Evolutionary conservation across 805 yeast species (phyloP), one percentile per base, ranked within the genome.

Genomic region (Metschnikowia corniflorae): DNA sequence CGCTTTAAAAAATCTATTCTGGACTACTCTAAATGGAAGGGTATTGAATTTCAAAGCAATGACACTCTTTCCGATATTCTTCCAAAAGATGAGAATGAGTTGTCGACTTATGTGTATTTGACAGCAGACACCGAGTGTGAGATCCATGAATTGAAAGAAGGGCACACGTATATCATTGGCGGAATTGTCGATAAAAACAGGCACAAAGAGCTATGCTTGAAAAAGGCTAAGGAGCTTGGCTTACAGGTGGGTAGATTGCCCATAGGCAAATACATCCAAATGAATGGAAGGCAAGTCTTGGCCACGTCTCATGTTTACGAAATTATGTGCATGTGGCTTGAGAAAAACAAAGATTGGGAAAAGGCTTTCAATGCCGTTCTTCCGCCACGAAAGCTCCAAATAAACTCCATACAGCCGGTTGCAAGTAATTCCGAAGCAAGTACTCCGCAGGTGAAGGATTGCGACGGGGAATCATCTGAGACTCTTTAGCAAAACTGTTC

Each of bases 291-390:
- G 49, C 78, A 79, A 44, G 97, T 91, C 2, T 67, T 93, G 42
- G 94, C 97, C 1, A 89, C 97, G 0, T 84, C 94, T 21, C 97
- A 91, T 57, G 97, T 93, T n/a, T 83, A 86, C 43, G 96, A 91
- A 57, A 63, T 93, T 43, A 68, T 88, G 63, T 70, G 91, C 37
- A 77, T 79, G 55, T 88, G 91, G 84, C 72, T 80, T 41, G 95
- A 88, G 50, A 37, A 32, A 17, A 65, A 68, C 29, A 71, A 71
- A 38, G 86, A 86, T 58, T 91, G 98, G 97, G 83, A 78, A 49
- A 61, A 58, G 34, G 94, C 97, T 0, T 88, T 93, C 56, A 91
- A 88, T 55, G 69, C 73, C n/a, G 93, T 86, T 1, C 70, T 91
- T 35, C 98, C 98, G 3, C 77, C 77, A 25, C 71, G 97, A 47